phyloP scores from a whole-genome alignment of 2,329 filamentous ascomycete species.

The Diplocarpon mali region DNA sequence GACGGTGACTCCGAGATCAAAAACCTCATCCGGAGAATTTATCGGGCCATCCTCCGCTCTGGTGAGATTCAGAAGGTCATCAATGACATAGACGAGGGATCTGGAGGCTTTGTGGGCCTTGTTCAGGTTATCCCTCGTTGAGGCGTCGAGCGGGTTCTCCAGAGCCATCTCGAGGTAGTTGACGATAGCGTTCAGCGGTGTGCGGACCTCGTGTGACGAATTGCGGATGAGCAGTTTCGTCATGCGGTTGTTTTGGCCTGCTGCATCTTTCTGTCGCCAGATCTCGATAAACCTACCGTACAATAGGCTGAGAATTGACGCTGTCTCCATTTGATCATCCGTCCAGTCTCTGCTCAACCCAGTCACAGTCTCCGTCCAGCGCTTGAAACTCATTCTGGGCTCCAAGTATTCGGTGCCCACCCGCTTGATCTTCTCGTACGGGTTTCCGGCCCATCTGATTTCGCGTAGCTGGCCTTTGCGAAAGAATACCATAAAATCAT shows the following conservation, averaged over 20 bases:
- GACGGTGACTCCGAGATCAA: constrained; percentile 61
- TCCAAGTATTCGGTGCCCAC: constrained; percentile 68
- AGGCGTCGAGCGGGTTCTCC: constrained; percentile 66
- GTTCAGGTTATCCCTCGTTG: constrained; percentile 73
- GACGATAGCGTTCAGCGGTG: constrained; percentile 84
- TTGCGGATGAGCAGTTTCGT: constrained; percentile 73
- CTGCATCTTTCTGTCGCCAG: constrained; percentile 82
- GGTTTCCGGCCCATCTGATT: constrained; percentile 71
- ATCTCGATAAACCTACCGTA: constrained; percentile 86
- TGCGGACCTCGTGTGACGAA: constrained; percentile 83
- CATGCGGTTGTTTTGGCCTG: constrained; percentile 69
- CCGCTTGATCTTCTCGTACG: constrained; percentile 69
- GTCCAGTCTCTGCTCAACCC: constrained; percentile 81
- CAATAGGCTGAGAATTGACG: constrained; percentile 74
- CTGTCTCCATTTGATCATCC: constrained; percentile 80
- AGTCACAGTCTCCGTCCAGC: constrained; percentile 69
- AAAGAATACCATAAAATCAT: constrained; percentile 86
- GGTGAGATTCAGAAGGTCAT: constrained; percentile 78
- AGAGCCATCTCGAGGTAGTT: constrained; percentile 89
- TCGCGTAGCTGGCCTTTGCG: constrained; percentile 64
- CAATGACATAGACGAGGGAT: constrained; percentile 87
- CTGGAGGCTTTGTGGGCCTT: constrained; percentile 86
- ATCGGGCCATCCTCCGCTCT: constrained; percentile 75
- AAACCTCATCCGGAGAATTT: constrained; percentile 68
- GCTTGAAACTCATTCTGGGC: constrained; percentile 67